Percentiles rank a stretch among this genome's conserved stretches.
Conservation (phyloP, 2,329 filamentous ascomycete species). For the Xylariaceae sp. region DNA sequence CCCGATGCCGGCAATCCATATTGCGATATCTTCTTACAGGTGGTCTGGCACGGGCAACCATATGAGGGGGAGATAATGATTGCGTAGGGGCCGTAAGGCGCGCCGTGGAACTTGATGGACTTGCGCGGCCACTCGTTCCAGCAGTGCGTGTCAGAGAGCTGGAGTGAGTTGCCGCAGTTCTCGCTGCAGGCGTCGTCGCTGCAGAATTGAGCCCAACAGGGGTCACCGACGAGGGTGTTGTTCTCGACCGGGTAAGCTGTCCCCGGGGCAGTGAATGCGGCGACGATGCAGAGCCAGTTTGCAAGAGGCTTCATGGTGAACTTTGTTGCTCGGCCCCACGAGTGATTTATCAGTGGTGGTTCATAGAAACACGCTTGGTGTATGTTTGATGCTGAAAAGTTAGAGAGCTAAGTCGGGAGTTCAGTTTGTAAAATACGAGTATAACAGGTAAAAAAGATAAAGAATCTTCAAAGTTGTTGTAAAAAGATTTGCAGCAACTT, state of each 20-base stretch:
- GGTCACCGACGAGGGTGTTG: neutral
- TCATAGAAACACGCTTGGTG: no score
- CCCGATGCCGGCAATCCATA: neutral
- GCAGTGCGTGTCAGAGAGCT: neutral
- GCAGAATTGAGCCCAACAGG: neutral
- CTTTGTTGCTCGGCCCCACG: no score
- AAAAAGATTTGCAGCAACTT: no score
- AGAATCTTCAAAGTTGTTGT: no score
- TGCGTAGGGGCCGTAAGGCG: neutral
- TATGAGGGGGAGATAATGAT: neutral
- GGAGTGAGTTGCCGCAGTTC: neutral
- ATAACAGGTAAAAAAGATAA: no score
- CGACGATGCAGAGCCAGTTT: neutral
- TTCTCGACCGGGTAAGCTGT: neutral
- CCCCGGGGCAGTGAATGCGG: neutral
- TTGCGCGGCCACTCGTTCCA: neutral
- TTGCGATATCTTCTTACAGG: neutral
- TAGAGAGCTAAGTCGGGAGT: no score
- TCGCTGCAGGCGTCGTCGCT: neutral
- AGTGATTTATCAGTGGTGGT: no score
- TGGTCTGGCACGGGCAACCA: neutral
- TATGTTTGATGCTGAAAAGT: no score
- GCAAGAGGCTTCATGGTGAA: neutral
- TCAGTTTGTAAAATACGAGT: no score
- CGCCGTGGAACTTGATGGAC: neutral